Evolutionary conservation across 2,329 filamentous ascomycete species (phyloP).

Genomic region (Dactylellina cionopaga): DNA sequence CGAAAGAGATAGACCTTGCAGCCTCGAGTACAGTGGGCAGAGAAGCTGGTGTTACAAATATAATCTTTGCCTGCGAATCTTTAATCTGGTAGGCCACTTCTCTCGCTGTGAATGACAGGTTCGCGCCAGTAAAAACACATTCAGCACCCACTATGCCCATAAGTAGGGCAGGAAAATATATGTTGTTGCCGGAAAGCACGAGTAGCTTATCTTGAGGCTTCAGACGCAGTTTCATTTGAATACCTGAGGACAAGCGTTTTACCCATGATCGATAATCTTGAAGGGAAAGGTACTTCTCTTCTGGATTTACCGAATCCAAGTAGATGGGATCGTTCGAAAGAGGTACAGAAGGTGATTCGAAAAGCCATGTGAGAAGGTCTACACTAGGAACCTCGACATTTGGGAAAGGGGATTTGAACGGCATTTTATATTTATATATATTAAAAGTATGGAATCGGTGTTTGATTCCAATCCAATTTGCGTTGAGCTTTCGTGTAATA

Average conservation of each 20-base stretch:
- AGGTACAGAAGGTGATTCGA: slow-evolving; percentile 52
- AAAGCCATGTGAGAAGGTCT: slow-evolving; percentile 54
- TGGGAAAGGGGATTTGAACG: slow-evolving; percentile 43
- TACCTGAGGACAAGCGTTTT: slow-evolving; percentile 74
- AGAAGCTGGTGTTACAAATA: slow-evolving; percentile 72
- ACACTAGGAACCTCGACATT: slow-evolving; percentile 51
- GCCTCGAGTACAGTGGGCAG: slow-evolving; percentile 74
- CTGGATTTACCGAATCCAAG: slow-evolving; percentile 73
- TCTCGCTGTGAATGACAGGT: slow-evolving; percentile 74
- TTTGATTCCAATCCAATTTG: no score
- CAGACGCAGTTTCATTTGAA: slow-evolving; percentile 60
- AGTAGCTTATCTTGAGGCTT: slow-evolving; percentile 75
- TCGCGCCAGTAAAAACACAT: slow-evolving; percentile 80
- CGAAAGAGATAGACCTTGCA: slow-evolving; percentile 69
- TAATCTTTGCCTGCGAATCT: slow-evolving; percentile 72
- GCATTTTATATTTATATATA: slow-evolving; percentile 15
- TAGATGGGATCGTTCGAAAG: slow-evolving; percentile 54
- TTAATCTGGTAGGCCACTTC: slow-evolving; percentile 80
- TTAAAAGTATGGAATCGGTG: background rate
- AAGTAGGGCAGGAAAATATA: slow-evolving; percentile 77
- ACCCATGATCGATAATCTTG: slow-evolving; percentile 74
- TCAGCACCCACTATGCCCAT: slow-evolving; percentile 80
- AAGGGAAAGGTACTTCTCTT: slow-evolving; percentile 73
- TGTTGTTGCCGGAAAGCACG: slow-evolving; percentile 76
- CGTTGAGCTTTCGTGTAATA: background rate